Evolutionary conservation across 179 eudicot genomes (phyloP), one percentile per base, ranked within the genome.

Genomic region (Amaranthus tricolor): DNA sequence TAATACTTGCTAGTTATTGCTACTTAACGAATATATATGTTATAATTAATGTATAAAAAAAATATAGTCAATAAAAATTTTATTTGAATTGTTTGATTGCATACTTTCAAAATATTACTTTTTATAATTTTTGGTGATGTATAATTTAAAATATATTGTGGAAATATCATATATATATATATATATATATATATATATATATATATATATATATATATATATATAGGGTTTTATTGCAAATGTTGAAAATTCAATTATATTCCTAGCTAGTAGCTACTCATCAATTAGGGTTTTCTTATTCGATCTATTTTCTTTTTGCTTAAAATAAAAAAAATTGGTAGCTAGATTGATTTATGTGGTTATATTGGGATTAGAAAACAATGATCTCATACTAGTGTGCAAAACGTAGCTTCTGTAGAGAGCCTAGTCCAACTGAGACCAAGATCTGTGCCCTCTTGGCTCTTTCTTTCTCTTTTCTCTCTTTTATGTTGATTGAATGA

Each of bases 401-500:
- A 31, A 31, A n/a, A 31, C 50, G 68, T 47, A 57, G 62, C 13
- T 6, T 14, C 24, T 60, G 49, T 49, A 62, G 44, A 66, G 66
- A 67, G 61, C 82, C 82, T 77, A 81, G 84, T 74, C 82, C 84
- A 75, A 77, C 66, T 73, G 55, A 60, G 68, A 43, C 72, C 66
- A 74, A 77, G 72, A 70, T 79, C 80, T 74, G 77, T 70, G 66
- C 47, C 71, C 24, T 65, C 61, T 20, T 44, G 45, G 45, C 40
- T 64, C 68, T 74, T 52, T 63, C 63, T 74, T 21, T 47, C 65
- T 54, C 64, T 68, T 40, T 59, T 51, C 31, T 54, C 69, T 51
- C 68, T 71, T 81, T 73, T 74, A 13, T 81, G 65, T 68, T 87
- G 91, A 87, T 87, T 87, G 91, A 88, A 87, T 89, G 49, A 88